phyloP scores from a whole-genome alignment of 768 basidiomycete genomes.

The Gymnopilus dilepis region DNA sequence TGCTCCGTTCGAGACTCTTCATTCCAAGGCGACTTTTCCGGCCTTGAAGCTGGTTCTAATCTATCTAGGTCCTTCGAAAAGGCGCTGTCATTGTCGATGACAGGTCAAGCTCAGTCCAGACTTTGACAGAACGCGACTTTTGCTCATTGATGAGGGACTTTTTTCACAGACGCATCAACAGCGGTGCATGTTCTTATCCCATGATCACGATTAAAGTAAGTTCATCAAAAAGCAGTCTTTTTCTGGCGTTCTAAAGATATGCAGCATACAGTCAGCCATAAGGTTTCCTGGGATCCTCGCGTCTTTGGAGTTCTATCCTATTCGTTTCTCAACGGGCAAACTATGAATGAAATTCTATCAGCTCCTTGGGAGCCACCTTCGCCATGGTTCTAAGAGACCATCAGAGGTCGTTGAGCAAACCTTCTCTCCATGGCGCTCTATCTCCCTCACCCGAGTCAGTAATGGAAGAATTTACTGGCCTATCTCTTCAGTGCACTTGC shows the following conservation, averaged over 20 bases:
- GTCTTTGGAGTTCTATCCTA: neutral
- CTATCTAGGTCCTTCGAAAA: neutral
- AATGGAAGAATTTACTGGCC: neutral
- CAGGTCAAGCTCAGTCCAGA: neutral
- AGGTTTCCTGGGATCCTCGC: neutral
- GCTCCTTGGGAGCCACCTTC: neutral
- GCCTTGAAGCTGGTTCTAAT: neutral
- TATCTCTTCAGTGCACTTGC: neutral
- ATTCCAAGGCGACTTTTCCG: neutral
- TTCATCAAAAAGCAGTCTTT: conserved; percentile 1
- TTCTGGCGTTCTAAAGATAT: conserved; percentile 1
- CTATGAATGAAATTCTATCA: neutral
- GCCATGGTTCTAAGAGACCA: conserved; percentile 1
- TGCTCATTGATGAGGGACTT: neutral
- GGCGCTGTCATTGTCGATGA: neutral
- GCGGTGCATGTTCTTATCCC: neutral
- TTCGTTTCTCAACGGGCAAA: neutral
- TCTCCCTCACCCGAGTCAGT: neutral
- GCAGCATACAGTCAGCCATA: neutral
- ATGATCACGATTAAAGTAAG: neutral
- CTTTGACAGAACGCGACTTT: conserved; percentile 1
- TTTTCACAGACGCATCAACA: conserved; percentile 6
- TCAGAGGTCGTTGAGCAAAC: neutral
- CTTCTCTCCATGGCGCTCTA: neutral
- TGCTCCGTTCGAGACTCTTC: neutral